Base-by-base conservation (phyloP, 805 yeast species). In the Starmerella bacillaris region DNA sequence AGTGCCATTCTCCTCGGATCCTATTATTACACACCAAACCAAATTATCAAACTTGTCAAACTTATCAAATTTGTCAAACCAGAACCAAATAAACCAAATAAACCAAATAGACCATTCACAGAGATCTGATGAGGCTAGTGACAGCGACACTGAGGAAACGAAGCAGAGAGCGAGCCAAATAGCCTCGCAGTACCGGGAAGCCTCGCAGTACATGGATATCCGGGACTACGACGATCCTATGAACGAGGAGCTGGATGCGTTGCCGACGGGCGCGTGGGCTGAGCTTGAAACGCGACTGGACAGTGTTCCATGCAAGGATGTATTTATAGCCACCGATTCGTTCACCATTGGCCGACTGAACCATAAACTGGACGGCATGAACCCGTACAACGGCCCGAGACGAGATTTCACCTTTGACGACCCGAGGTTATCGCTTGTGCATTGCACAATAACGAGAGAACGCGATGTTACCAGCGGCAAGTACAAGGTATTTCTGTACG, bases 361-460 rank as follows among this genome's bases (percentile, higher is more conserved):
- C 30, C 18, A 28, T 6, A 14, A 32, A 19, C 30, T 30, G n/a
- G 38, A 35, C 16, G 30, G 42, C 8, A 19, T 18, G 11, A 16
- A 16, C 4, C 30, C 28, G 16, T 31, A 33, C 24, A 37, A 31
- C 7, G 36, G 68, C 17, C 68, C 38, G 6, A 20, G 30, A n/a
- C 43, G 45, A 21, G 68, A 78, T 49, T 64, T 69, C 22, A 61
- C 60, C 29, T 67, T 79, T 14, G 59, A 67, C 21, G 94, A 84
- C 45, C 76, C 67, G 45, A 58, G 94, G 31, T 66, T 86, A 47
- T 84, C 95, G 2, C 78, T 82, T 43, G 63, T 74, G 1, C 96
- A 89, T 55, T 83, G 94, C 53, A 58, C 72, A 21, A 60, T 86
- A 11, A 47, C 75, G 49, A 39, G 46, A 4, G 32, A 30, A 17